phyloP scores from a whole-genome alignment of 805 yeast genomes.

The Metschnikowia colocasiae region DNA sequence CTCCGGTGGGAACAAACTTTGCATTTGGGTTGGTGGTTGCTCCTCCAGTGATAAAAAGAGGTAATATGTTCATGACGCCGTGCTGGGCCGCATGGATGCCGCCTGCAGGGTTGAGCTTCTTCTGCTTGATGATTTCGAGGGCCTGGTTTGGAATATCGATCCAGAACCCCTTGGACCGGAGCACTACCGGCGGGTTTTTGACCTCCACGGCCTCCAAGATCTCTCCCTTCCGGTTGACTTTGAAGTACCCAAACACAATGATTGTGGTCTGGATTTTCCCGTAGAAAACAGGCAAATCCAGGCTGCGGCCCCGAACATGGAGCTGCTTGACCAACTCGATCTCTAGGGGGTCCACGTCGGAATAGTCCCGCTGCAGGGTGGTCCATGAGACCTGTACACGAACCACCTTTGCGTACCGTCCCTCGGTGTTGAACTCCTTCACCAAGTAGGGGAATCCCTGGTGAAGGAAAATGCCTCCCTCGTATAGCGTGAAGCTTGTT shows the following conservation, averaged over 20 bases:
- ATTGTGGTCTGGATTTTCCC: constrained; percentile 74
- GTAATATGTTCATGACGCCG: constrained; percentile 74
- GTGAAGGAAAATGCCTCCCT: constrained; percentile 90
- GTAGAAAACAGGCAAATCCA: constrained; percentile 59
- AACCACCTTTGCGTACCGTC: constrained; percentile 77
- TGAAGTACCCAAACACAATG: constrained; percentile 89
- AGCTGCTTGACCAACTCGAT: constrained; percentile 62
- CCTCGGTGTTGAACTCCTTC: constrained; percentile 75
- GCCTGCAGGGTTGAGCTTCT: constrained; percentile 70
- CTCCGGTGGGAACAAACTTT: constrained; percentile 27
- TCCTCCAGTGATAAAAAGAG: constrained; percentile 68
- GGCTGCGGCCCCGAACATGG: constrained; percentile 28
- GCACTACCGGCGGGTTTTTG: constrained; percentile 73
- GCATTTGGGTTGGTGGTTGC: constrained; percentile 44
- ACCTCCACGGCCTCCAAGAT: constrained; percentile 95
- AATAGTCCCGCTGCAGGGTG: constrained; percentile 86
- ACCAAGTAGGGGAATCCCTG: constrained; percentile 91
- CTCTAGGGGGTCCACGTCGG: constrained; percentile 85
- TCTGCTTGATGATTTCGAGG: constrained; percentile 52
- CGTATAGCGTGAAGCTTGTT: constrained; percentile 83
- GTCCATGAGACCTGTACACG: constrained; percentile 93
- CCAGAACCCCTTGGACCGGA: constrained; percentile 83
- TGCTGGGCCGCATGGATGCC: constrained; percentile 98
- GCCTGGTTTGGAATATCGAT: constrained; percentile 75
- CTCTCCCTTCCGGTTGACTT: constrained; percentile 68